Percentiles rank a stretch among this genome's conserved stretches.
Conservation (phyloP, 2,329 filamentous ascomycete genomes). For the Penicillium sp. region DNA sequence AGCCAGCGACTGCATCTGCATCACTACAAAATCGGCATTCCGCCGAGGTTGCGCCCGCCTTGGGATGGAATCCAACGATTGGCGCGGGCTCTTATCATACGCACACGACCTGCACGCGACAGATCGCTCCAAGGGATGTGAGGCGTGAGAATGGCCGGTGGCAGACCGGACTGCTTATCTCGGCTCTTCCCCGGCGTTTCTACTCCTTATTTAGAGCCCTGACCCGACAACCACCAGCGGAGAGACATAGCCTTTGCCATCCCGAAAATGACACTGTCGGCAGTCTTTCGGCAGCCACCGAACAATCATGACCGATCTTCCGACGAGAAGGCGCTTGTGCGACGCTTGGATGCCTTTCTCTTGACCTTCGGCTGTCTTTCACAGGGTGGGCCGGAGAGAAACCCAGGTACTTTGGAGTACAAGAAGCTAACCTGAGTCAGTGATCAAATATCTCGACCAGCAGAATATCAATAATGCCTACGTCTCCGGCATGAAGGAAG, state of each 20-base stretch:
- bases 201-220: too few relatives aligned
- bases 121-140: too few relatives aligned
- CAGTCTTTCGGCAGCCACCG: not conserved
- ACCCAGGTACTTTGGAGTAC: not conserved
- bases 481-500: conserved; percentile 29
- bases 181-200: too few relatives aligned
- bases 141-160: too few relatives aligned
- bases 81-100: conserved; percentile 11
- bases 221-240: too few relatives aligned
- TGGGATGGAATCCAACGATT: conserved; percentile 3
- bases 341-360: conserved; percentile 39
- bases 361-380: conserved; percentile 43
- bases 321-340: conserved; percentile 39
- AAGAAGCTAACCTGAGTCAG: conserved; percentile 7
- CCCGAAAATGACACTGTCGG: not conserved
- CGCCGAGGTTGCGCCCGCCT: conserved; percentile 2
- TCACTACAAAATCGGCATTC: not conserved
- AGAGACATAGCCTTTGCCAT: too few relatives aligned
- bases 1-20: too few relatives aligned
- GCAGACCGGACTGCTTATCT: too few relatives aligned
- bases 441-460: conserved; percentile 28
- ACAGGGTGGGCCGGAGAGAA: conserved; percentile 29
- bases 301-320: conserved; percentile 20
- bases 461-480: conserved; percentile 30
- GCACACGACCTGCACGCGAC: conserved; percentile 6